Evolutionary conservation across 805 yeast species (phyloP).

Genomic region (Lachancea cidri): DNA sequence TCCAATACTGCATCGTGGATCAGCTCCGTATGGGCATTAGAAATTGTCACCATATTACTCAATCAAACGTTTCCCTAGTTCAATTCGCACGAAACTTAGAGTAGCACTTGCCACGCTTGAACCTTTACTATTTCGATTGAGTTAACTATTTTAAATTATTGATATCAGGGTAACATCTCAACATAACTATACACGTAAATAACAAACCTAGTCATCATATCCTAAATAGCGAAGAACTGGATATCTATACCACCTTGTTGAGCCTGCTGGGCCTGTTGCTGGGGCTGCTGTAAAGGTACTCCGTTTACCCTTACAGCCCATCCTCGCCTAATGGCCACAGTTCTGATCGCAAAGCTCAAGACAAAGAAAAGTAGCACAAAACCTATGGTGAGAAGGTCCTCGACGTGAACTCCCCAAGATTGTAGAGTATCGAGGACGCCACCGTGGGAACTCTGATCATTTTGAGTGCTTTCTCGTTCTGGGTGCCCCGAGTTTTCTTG

Average conservation of each 20-base stretch:
- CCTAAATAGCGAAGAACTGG: conserved; percentile 3
- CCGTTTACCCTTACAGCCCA: conserved; percentile 28
- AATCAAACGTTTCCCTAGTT: background rate
- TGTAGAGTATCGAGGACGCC: conserved; percentile 11
- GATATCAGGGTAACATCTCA: background rate
- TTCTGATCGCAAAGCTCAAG: conserved; percentile 16
- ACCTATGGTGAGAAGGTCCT: conserved; percentile 19
- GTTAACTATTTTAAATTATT: background rate
- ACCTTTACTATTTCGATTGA: background rate
- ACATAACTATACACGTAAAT: background rate
- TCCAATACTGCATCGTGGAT: conserved; percentile 97
- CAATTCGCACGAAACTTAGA: background rate
- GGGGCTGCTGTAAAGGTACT: background rate
- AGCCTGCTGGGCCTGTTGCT: background rate
- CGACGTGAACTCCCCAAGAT: conserved; percentile 15
- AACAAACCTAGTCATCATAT: background rate
- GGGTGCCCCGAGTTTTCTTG: conserved; percentile 12
- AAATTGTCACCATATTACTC: conserved; percentile 61
- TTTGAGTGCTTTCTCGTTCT: conserved; percentile 3
- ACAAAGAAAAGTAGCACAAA: conserved; percentile 17
- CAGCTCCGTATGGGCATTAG: conserved; percentile 86
- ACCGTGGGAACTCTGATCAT: background rate
- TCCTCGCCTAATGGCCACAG: conserved; percentile 20
- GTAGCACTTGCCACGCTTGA: background rate
- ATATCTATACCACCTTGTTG: background rate